Evolutionary conservation across 2,329 filamentous ascomycete species (phyloP), one percentile per base, ranked within the genome.

Genomic region (Pseudogymnoascus sp.): DNA sequence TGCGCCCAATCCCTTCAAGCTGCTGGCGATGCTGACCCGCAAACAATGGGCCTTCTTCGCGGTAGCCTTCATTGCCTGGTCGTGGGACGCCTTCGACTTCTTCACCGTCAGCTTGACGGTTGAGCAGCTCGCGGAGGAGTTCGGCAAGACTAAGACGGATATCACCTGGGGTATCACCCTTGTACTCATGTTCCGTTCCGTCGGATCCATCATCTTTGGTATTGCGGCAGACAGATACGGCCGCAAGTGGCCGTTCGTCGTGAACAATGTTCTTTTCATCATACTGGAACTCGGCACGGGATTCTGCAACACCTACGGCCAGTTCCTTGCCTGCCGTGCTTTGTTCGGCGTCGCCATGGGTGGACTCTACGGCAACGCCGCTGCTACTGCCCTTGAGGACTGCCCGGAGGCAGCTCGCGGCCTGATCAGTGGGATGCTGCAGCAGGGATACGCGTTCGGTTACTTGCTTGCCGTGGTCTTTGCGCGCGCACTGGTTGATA

Each of bases 281-380:
- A 73, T 86, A 5, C 79, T 93, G 8, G 89, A 93, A 73, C 79
- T 71, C 12, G 89, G 86, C 24, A 95, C 91, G 16, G 91, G 91
- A 68, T 95, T 91, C 76, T 84, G 85, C 71, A 70, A 73, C 0
- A 92, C 87, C 0, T 95, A 91, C 72, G 68, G 65, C 7, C 69
- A 73, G 68, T 93, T 93, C 71, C 78, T 95, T 22, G 89, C 86
- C 10, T 89, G 90, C 10, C 82, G 90, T 41, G 85, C 87, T 43
- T 77, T 93, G 2, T 93, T 93, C 70, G 90, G 90, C 53, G 75
- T 93, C 46, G 89, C 90, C 69, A 93, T 93, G 90, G 90, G 90
- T 40, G 90, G 90, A 67, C 68, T 93, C 1, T 87, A 92, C 74
- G 90, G 90, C 63, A 91, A 91, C 69, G 89, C 88, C 1, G 88